Conservation (phyloP, 176 grass and related monocot genomes). For the Lolium perenne region DNA sequence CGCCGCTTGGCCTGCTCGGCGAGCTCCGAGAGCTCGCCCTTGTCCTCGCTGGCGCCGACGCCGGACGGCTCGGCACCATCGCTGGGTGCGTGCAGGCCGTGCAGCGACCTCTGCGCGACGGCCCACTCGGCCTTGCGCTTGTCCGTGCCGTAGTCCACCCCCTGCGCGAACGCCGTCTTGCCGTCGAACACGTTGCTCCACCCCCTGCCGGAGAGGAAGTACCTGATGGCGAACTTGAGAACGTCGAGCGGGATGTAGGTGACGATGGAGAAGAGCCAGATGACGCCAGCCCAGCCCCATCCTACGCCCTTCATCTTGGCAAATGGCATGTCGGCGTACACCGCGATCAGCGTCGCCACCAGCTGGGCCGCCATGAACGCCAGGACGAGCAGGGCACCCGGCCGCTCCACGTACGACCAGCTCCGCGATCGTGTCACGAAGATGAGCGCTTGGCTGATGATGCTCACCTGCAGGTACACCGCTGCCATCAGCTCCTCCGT, state of each 20-base stretch:
- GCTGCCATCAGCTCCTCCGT: constrained; percentile 60
- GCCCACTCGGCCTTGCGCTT: constrained; percentile 88
- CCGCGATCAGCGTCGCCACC: constrained; percentile 67
- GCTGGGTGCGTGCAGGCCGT: constrained; percentile 45
- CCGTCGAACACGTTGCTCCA: constrained; percentile 70
- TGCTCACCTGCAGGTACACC: constrained; percentile 84
- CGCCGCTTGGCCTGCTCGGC: constrained; percentile 77
- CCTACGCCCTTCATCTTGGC: constrained; percentile 61
- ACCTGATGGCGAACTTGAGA: constrained; percentile 77
- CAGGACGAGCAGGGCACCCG: constrained; percentile 52
- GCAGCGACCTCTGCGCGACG: constrained; percentile 59
- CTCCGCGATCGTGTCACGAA: constrained; percentile 65
- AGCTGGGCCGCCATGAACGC: constrained; percentile 67
- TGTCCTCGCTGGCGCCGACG: constrained; percentile 37
- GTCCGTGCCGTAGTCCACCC: constrained; percentile 67
- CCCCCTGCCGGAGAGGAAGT: constrained; percentile 65
- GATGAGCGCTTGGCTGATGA: constrained; percentile 86
- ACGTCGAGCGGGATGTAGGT: constrained; percentile 80
- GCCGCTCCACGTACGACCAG: constrained; percentile 71
- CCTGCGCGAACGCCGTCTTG: constrained; percentile 79
- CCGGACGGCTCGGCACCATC: not conserved
- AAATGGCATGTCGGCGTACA: constrained; percentile 61
- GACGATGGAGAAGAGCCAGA: constrained; percentile 75
- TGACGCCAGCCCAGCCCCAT: constrained; percentile 66
- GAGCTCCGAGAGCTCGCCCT: constrained; percentile 69